A percentile compares a stretch with the other conserved stretches of the same genome.
Evolutionary conservation across 2,329 filamentous ascomycete species (phyloP).

Genomic region (Talaromyces sp.): DNA sequence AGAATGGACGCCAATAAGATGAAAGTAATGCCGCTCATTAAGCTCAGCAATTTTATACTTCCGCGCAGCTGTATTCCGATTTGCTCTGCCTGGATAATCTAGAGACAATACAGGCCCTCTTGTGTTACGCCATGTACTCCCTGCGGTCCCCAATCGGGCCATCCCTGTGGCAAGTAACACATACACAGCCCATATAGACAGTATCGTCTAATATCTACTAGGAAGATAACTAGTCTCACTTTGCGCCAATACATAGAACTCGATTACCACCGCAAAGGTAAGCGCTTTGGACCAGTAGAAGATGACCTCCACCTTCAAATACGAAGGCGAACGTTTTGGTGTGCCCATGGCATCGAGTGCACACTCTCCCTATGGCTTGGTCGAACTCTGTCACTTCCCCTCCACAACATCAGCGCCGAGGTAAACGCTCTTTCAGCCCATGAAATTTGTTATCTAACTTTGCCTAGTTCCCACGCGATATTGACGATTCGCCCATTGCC

Average conservation of each 20-base stretch:
- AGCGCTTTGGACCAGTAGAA: neutral
- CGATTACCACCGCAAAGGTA: slow-evolving; percentile 25
- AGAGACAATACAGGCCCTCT: slow-evolving; percentile 29
- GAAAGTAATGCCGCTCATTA: neutral
- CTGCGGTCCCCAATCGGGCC: slow-evolving; percentile 20
- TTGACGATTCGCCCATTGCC: slow-evolving; percentile 26
- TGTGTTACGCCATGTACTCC: slow-evolving; percentile 28
- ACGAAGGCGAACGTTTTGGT: slow-evolving; percentile 25
- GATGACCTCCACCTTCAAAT: slow-evolving; percentile 19
- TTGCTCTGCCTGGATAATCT: slow-evolving; percentile 22
- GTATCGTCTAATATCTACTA: slow-evolving; percentile 1
- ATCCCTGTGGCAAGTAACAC: slow-evolving; percentile 21
- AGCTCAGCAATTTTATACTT: slow-evolving; percentile 14
- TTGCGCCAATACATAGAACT: slow-evolving; percentile 30
- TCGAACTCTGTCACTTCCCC: slow-evolving; percentile 22
- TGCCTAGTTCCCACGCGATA: slow-evolving; percentile 24
- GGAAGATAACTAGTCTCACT: slow-evolving; percentile 27
- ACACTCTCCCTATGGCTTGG: slow-evolving; percentile 21
- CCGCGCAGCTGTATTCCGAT: slow-evolving; percentile 15
- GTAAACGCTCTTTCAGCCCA: slow-evolving; percentile 4
- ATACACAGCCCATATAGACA: neutral
- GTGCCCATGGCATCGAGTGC: slow-evolving; percentile 22
- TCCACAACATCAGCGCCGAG: slow-evolving; percentile 27
- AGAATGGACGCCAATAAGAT: neutral
- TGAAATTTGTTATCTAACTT: no score